phyloP scores from a whole-genome alignment of 371 early-diverging fungal species.

The Zychaea mexicana region DNA sequence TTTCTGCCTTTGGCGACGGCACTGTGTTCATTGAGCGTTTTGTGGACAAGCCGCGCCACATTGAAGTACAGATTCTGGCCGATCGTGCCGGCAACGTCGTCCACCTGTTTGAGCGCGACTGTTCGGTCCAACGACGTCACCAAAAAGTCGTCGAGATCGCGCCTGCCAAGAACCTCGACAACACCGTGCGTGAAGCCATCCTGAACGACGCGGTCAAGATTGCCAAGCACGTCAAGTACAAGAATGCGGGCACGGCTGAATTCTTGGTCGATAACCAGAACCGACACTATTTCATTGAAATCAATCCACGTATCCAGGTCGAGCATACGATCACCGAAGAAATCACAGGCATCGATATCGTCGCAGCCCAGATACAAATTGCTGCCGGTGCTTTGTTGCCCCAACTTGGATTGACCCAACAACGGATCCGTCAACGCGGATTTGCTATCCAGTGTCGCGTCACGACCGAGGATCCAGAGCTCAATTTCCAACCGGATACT shows the following conservation, averaged over 20 bases:
- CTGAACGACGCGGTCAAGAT: conserved; percentile 90
- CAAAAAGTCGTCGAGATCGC: conserved; percentile 98
- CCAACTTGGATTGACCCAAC: conserved; percentile 84
- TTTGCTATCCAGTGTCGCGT: conserved; percentile 95
- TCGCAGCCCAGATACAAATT: conserved; percentile 90
- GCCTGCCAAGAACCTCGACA: conserved; percentile 77
- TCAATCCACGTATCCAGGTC: conserved; percentile 94
- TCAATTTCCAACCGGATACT: conserved; percentile 93
- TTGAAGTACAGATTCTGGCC: conserved; percentile 96
- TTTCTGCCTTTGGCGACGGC: conserved; percentile 93
- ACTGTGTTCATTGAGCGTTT: conserved; percentile 95
- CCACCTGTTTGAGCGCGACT: conserved; percentile 94
- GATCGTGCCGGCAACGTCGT: conserved; percentile 90
- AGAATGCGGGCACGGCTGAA: conserved; percentile 97
- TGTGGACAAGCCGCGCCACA: conserved; percentile 91
- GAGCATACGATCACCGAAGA: conserved; percentile 95
- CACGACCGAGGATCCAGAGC: conserved; percentile 91
- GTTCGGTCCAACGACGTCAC: conserved; percentile 97
- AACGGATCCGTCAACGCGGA: conserved; percentile 76
- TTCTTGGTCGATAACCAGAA: conserved; percentile 91
- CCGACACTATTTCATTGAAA: conserved; percentile 95
- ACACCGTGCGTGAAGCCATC: conserved; percentile 75
- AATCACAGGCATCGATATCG: conserved; percentile 93
- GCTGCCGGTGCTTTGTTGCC: conserved; percentile 84
- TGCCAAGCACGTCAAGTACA: conserved; percentile 87